These are phyloP conservation scores for Neurospora sp. DNA, from an alignment of 495 filamentous ascomycete species.

Conservation along the genomic window DNA sequence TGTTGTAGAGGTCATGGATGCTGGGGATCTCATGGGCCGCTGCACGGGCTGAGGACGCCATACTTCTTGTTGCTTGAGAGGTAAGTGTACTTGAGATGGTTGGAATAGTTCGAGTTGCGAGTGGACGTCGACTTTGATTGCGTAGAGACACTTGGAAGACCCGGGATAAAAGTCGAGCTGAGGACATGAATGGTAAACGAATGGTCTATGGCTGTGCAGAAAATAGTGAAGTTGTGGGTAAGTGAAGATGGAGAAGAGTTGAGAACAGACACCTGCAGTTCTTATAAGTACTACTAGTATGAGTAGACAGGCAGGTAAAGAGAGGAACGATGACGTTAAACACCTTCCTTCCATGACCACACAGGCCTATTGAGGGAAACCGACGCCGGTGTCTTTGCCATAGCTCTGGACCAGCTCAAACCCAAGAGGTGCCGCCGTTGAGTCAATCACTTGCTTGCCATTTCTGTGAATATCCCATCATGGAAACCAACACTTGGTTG, in stretches of 20 bases:
- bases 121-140: background rate
- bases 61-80: background rate
- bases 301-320: background rate
- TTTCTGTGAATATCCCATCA: background rate
- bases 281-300: background rate
- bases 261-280: background rate
- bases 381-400: background rate
- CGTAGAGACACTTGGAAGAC: background rate
- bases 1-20: conserved; percentile 49
- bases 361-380: background rate
- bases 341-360: background rate
- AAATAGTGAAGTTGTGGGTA: background rate
- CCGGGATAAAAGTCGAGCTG: background rate
- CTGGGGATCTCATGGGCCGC: conserved; percentile 50
- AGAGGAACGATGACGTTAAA: background rate
- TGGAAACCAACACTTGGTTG: background rate
- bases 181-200: background rate
- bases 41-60: background rate
- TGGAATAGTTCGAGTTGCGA: background rate
- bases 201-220: background rate
- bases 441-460: background rate
- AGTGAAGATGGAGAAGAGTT: background rate
- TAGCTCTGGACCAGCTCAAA: background rate
- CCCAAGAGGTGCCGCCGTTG: background rate
- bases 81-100: background rate